phyloP scores from a whole-genome alignment of 2,329 filamentous ascomycete species.

The Aspergillus piperis region DNA sequence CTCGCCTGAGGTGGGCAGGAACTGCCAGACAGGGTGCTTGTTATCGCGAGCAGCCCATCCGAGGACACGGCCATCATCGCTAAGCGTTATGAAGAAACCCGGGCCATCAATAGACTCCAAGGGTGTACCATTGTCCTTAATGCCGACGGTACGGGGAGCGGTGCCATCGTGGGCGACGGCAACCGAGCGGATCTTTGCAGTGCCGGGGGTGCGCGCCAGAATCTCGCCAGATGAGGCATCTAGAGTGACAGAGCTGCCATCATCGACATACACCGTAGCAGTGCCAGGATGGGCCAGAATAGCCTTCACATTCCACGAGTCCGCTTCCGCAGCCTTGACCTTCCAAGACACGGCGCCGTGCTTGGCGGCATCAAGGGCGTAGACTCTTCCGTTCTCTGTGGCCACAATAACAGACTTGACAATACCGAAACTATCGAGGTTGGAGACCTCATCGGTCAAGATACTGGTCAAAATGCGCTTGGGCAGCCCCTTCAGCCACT shows the following conservation, averaged over 20 bases:
- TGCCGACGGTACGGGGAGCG: conserved; percentile 31
- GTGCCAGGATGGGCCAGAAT: conserved; percentile 64
- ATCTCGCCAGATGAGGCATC: conserved; percentile 48
- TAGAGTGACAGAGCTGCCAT: conserved; percentile 62
- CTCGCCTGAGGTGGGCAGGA: conserved; percentile 66
- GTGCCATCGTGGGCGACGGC: conserved; percentile 31
- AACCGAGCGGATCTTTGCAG: conserved; percentile 34
- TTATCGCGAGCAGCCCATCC: conserved; percentile 46
- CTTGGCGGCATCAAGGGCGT: conserved; percentile 75
- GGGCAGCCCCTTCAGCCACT: conserved; percentile 70
- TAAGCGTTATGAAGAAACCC: conserved; percentile 45
- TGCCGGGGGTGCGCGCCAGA: conserved; percentile 32
- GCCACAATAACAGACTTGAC: conserved; percentile 81
- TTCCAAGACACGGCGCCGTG: conserved; percentile 77
- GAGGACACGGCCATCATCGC: conserved; percentile 43
- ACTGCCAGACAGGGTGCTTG: conserved; percentile 66
- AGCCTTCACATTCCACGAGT: conserved; percentile 67
- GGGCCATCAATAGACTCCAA: conserved; percentile 32
- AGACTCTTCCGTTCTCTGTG: conserved; percentile 75
- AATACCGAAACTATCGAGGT: conserved; percentile 72
- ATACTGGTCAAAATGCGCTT: conserved; percentile 67
- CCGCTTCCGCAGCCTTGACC: conserved; percentile 61
- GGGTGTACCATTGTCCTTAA: conserved; percentile 40
- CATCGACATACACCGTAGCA: conserved; percentile 60
- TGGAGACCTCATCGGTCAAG: conserved; percentile 56